Evolutionary conservation across 441 rosid genomes (phyloP), one percentile per base, ranked within the genome.

Genomic region (Adansonia rubrostipa): DNA sequence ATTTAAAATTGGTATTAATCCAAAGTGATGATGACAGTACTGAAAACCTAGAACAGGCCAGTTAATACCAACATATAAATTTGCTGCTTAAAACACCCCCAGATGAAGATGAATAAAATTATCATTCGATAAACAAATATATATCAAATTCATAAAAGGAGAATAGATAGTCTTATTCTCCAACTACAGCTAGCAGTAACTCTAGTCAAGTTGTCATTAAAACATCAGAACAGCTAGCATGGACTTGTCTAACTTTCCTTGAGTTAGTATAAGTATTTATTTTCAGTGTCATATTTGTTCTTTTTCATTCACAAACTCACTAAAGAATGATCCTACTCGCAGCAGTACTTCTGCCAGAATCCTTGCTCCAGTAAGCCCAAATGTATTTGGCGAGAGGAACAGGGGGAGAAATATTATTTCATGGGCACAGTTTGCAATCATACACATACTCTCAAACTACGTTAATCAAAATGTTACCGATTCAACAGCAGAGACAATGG

Each of bases 401-500:
- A 7, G 58, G 60, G 60, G 33, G 22, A 68, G 36, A 10, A 50
- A 13, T 22, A 48, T 50, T 22, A 70, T 24, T 50, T 70, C 28
- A 50, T 50, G 42, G 58, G 9, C 20, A 15, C 17, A 50, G 13
- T 50, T 70, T 71, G 28, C 75, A 71, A 51, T n/a, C 47, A 71
- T 2, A 71, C n/a, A 5, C 64, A 36, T 36, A 28, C 2, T 68
- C 33, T 68, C 74, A 47, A 28, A 53, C 44, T 65, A 40, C 0
- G 9, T 51, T 22, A 70, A 69, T 11, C 61, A 76, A 73, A 57
- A 40, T 11, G 11, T 61, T 3, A 61, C 66, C 54, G 36, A 73
- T 33, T 68, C 73, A 80, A 71, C 77, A 73, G 58, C 24, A 69
- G 44, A 64, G 79, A 73, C 51, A 79, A 66, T 14, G 47, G 77